phyloP scores from a whole-genome alignment of 2,329 filamentous ascomycete genomes.

The Phialocephala subalpina region DNA sequence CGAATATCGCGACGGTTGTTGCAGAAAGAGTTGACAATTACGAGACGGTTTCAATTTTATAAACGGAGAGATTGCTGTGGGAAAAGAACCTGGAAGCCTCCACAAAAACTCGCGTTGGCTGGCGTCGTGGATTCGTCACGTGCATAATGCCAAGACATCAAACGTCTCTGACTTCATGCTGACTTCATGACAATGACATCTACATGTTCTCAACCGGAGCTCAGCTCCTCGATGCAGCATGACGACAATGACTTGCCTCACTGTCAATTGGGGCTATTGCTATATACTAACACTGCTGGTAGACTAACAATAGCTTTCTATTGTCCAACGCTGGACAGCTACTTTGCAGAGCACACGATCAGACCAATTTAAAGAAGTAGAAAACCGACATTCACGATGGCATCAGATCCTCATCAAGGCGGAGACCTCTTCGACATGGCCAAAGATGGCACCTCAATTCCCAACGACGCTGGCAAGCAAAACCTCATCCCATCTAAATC shows the following conservation, averaged over 20 bases:
- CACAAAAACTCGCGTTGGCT: neutral
- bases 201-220: neutral
- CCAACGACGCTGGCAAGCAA: conserved; percentile 54
- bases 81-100: neutral
- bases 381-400: conserved; percentile 12
- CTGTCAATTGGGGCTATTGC: neutral
- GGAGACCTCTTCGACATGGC: conserved; percentile 31
- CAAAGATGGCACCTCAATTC: conserved; percentile 37
- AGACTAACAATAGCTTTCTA: neutral
- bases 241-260: conserved; percentile 10
- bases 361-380: neutral
- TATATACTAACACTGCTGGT: conserved; percentile 7
- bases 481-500: conserved; percentile 56
- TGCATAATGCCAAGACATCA: neutral
- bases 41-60: neutral
- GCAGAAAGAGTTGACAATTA: conserved; percentile 1
- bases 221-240: conserved; percentile 2
- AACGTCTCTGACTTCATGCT: neutral
- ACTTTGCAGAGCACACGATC: neutral
- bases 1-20: neutral
- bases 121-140: neutral
- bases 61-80: neutral
- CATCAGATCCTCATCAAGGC: conserved; percentile 26
- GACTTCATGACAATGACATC: conserved; percentile 2
- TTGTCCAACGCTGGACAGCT: neutral